Conservation (phyloP, 2,329 filamentous ascomycete species). For the Sporothrix schenckii region DNA sequence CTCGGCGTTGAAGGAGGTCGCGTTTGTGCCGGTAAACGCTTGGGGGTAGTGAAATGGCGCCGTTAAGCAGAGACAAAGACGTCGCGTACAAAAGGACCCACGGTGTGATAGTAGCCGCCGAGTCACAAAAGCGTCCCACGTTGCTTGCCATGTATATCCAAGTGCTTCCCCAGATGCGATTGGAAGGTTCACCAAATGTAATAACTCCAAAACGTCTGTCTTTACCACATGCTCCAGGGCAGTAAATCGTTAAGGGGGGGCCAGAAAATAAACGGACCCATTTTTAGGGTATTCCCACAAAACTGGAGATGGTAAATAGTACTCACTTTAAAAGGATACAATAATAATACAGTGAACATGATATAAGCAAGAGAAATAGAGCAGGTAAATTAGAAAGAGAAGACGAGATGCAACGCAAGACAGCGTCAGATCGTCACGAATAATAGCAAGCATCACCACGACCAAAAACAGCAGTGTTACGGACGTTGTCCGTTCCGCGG, state of each 20-base stretch:
- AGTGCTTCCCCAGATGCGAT: background rate
- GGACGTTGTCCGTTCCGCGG: background rate
- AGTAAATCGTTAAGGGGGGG: background rate
- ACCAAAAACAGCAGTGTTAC: background rate
- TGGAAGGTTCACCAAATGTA: background rate
- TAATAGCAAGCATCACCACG: background rate
- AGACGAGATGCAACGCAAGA: background rate
- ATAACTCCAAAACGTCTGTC: conserved; percentile 1
- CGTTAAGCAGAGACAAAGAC: no score
- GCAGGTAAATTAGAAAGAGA: background rate
- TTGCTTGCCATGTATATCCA: conserved; percentile 11
- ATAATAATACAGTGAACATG: background rate
- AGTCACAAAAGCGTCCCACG: background rate
- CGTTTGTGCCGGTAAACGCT: background rate
- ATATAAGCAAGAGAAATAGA: conserved; percentile 8
- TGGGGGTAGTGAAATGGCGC: background rate
- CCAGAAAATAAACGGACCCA: conserved; percentile 19
- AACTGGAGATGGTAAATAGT: background rate
- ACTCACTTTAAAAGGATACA: background rate
- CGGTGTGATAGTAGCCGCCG: background rate
- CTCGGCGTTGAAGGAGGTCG: conserved; percentile 4
- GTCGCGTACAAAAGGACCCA: no score
- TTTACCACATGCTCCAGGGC: background rate
- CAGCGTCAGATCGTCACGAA: background rate
- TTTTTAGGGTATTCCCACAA: background rate